phyloP scores from a whole-genome alignment of 1,139 yeast genomes.

The Yamadazyma epiphylla region DNA sequence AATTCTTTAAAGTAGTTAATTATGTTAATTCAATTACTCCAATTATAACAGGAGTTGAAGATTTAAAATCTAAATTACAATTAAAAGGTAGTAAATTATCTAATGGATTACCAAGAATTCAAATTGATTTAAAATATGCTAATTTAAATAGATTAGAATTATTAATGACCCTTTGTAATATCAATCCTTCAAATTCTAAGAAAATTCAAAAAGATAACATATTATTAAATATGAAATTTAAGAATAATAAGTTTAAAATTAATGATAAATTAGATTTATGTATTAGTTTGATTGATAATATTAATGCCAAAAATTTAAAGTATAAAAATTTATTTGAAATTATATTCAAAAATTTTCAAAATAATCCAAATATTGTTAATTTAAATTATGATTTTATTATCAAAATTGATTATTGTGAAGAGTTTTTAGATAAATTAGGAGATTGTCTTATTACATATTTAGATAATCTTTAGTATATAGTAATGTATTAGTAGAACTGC shows the following conservation, averaged over 20 bases:
- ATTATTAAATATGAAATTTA: slow-evolving; percentile 27
- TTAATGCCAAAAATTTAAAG: slow-evolving; percentile 36
- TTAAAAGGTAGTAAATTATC: slow-evolving; percentile 15
- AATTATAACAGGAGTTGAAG: slow-evolving; percentile 21
- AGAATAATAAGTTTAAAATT: slow-evolving; percentile 28
- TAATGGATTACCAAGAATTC: slow-evolving; percentile 30
- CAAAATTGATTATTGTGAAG: slow-evolving; percentile 15
- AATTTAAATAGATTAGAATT: slow-evolving; percentile 32
- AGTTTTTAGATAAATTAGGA: slow-evolving; percentile 21
- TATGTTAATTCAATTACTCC: slow-evolving; percentile 32
- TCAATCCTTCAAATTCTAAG: slow-evolving; percentile 23
- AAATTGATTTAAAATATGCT: slow-evolving; percentile 30
- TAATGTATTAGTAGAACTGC: too few relatives aligned
- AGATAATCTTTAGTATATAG: slow-evolving; percentile 5
- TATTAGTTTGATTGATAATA: slow-evolving; percentile 34
- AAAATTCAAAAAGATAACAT: slow-evolving; percentile 37
- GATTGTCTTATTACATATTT: slow-evolving; percentile 19
- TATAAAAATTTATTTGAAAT: slow-evolving; percentile 39
- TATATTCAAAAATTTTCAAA: slow-evolving; percentile 33
- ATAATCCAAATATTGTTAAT: slow-evolving; percentile 22
- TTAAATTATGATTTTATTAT: slow-evolving; percentile 42
- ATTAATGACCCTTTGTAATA: slow-evolving; percentile 29
- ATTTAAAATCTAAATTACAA: slow-evolving; percentile 13
- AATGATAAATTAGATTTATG: slow-evolving; percentile 15
- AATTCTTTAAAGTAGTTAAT: slow-evolving; percentile 28